These are phyloP conservation scores for Aspergillus kassunensis DNA, from an alignment of 495 filamentous ascomycete genomes.

Conservation along the genomic window DNA sequence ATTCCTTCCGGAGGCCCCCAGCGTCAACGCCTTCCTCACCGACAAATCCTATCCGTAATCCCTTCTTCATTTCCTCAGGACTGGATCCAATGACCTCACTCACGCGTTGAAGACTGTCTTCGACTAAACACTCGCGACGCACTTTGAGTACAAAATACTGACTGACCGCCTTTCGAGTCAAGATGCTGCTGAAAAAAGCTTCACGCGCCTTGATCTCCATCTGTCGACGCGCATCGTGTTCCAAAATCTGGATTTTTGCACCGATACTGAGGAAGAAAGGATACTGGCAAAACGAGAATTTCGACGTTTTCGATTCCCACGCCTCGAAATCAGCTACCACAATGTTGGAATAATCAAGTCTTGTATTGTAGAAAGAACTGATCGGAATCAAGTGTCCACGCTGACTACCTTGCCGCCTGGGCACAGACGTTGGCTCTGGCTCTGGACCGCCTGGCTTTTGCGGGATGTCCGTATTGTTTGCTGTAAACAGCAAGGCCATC, in stretches of 20 bases:
- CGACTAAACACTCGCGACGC: constrained; percentile 82
- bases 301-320: constrained; percentile 73
- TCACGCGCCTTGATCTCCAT: constrained; percentile 89
- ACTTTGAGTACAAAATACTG: constrained; percentile 79
- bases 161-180: constrained; percentile 66
- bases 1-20: constrained; percentile 89
- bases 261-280: constrained; percentile 92
- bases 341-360: constrained; percentile 82
- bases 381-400: constrained; percentile 68
- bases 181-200: constrained; percentile 86
- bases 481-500: constrained; percentile 78
- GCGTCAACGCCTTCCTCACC: constrained; percentile 93
- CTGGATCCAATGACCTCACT: constrained; percentile 83
- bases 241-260: constrained; percentile 88
- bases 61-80: constrained; percentile 89
- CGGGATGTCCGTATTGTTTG: constrained; percentile 59
- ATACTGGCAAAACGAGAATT: constrained; percentile 91
- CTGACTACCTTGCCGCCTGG: constrained; percentile 39
- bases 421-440: constrained; percentile 20
- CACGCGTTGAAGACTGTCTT: constrained; percentile 82
- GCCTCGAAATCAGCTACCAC: constrained; percentile 76
- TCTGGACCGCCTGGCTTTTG: constrained; percentile 24
- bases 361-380: constrained; percentile 81
- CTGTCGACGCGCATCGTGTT: constrained; percentile 84
- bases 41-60: constrained; percentile 77